phyloP scores from a whole-genome alignment of 257 asterid species.

The Scutellaria barbata region DNA sequence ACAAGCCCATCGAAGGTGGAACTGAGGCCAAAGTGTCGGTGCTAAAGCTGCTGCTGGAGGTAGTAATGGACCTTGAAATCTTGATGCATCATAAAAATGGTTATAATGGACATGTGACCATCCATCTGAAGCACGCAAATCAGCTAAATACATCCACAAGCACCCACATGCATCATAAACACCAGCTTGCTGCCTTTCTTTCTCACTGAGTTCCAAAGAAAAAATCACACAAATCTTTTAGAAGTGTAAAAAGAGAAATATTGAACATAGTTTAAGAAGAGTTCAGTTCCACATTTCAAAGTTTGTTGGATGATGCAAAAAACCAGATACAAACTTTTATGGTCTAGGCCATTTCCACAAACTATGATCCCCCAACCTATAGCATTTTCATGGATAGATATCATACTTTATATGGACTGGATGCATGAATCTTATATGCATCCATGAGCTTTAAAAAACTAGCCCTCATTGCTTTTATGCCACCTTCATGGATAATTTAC shows the following conservation, averaged over 20 bases:
- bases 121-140: slow-evolving; percentile 73
- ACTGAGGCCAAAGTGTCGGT: slow-evolving; percentile 98
- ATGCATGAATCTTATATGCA: background rate
- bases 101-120: slow-evolving; percentile 79
- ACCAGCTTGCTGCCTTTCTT: slow-evolving; percentile 93
- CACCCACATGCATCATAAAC: slow-evolving; percentile 82
- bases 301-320: slow-evolving; percentile 15
- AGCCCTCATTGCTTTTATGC: slow-evolving; percentile 8
- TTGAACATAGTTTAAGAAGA: slow-evolving; percentile 1
- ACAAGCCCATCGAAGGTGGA: slow-evolving; percentile 98
- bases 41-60: slow-evolving; percentile 99
- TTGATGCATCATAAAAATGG: slow-evolving; percentile 81
- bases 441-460: background rate
- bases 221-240: slow-evolving; percentile 13
- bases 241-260: slow-evolving; percentile 4
- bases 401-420: background rate
- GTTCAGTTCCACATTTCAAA: background rate
- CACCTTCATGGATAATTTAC: background rate
- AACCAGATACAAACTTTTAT: slow-evolving; percentile 3
- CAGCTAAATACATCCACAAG: slow-evolving; percentile 85
- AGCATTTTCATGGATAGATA: slow-evolving; percentile 2
- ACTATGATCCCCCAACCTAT: background rate
- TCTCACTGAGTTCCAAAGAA: slow-evolving; percentile 62
- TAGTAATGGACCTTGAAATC: slow-evolving; percentile 63
- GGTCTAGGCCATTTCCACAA: slow-evolving; percentile 8